Evolutionary conservation across 2,329 filamentous ascomycete species (phyloP).

Genomic region (Massarina eburnea): DNA sequence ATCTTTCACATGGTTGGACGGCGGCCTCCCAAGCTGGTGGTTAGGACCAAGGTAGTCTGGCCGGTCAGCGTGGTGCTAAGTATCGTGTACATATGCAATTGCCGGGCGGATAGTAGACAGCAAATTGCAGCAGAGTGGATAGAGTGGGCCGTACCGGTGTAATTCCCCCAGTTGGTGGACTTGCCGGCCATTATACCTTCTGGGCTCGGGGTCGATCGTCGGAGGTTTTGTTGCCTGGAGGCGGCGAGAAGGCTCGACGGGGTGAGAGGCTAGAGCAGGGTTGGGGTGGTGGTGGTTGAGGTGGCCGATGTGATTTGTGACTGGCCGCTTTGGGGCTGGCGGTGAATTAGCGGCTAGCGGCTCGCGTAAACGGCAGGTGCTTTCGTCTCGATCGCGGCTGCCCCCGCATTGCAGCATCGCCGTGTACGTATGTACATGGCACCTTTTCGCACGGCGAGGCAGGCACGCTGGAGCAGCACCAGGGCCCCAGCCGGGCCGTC

Average conservation of each 20-base stretch:
- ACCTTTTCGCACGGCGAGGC: not conserved
- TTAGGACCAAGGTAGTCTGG: conserved; percentile 43
- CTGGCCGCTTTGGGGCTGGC: conserved; percentile 1
- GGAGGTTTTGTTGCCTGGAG: conserved; percentile 6
- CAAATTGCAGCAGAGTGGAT: conserved; percentile 10
- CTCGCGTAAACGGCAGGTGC: conserved; percentile 1
- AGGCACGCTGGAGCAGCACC: not conserved
- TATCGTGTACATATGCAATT: conserved; percentile 15
- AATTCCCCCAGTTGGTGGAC: conserved; percentile 39
- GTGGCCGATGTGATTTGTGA: conserved; percentile 3
- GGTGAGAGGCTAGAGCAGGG: conserved; percentile 1
- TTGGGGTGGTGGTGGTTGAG: not conserved
- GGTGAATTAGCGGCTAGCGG: conserved; percentile 16
- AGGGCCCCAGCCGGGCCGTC: not conserved
- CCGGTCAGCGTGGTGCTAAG: conserved; percentile 15
- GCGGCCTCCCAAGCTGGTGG: conserved; percentile 33
- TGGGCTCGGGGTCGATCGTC: conserved; percentile 5
- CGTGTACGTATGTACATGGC: not conserved
- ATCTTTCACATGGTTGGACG: conserved; percentile 41
- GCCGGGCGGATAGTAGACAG: conserved; percentile 16
- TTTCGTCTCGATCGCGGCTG: not conserved
- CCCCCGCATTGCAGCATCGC: not conserved
- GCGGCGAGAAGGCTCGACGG: not conserved
- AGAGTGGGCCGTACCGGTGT: conserved; percentile 26
- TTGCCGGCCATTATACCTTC: conserved; percentile 15